These are phyloP conservation scores for Colletotrichum sp. DNA, from an alignment of 2,329 filamentous ascomycete species.

Conservation along the genomic window DNA sequence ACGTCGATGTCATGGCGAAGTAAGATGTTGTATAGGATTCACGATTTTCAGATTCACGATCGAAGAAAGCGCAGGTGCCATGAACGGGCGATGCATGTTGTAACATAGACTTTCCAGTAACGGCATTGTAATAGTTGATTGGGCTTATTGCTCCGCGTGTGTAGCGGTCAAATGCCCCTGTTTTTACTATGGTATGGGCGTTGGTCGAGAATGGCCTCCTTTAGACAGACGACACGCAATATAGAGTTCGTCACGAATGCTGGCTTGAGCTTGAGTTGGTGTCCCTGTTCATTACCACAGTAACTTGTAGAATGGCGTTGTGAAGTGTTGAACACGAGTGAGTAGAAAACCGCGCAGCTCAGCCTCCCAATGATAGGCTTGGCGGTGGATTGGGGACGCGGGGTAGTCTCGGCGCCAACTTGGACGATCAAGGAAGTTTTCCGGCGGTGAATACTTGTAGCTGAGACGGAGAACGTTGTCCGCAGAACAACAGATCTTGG, in stretches of 20 bases:
- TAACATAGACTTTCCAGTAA: conserved; percentile 10
- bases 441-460: background rate
- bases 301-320: background rate
- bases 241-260: background rate
- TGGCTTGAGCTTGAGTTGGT: background rate
- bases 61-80: background rate
- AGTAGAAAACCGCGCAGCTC: background rate
- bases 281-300: background rate
- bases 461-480: background rate
- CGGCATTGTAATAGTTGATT: conserved; percentile 1
- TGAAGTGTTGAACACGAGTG: background rate
- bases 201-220: background rate
- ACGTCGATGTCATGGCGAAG: conserved; percentile 95
- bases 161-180: background rate
- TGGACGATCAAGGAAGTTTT: background rate
- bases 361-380: background rate
- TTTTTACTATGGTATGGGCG: background rate
- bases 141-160: background rate
- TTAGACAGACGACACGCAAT: background rate
- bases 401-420: background rate
- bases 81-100: background rate
- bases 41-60: background rate
- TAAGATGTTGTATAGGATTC: conserved; percentile 27
- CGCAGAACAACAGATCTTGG: background rate
- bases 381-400: background rate